A percentile compares a stretch with the other conserved stretches of the same genome.
These are phyloP conservation scores for Chalciporus chontae DNA, from an alignment of 768 basidiomycete species.

Conservation along the genomic window DNA sequence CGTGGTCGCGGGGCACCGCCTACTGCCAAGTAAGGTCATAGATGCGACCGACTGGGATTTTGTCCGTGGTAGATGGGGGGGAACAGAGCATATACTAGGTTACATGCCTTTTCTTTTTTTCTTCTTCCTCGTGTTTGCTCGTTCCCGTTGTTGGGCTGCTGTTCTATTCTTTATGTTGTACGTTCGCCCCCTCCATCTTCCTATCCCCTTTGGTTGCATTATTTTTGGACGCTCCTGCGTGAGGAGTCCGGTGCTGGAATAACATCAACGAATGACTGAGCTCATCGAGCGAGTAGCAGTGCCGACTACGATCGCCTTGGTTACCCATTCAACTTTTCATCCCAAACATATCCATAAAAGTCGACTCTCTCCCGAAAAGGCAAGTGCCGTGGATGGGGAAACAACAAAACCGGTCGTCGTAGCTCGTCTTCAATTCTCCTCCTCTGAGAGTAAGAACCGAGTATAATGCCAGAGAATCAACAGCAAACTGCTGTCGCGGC, in stretches of 20 bases:
- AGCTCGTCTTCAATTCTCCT: too few species aligned
- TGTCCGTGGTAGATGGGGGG: background rate
- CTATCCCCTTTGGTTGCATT: slow-evolving; percentile 13
- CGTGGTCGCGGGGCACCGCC: slow-evolving; percentile 40
- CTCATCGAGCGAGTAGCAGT: too few species aligned
- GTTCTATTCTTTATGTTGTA: slow-evolving; percentile 15
- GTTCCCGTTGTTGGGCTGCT: background rate
- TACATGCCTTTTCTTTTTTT: slow-evolving; percentile 14
- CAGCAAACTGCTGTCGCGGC: background rate
- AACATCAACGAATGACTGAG: slow-evolving; percentile 1
- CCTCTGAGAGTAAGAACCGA: background rate
- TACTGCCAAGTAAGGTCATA: slow-evolving; percentile 21
- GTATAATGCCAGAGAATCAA: background rate
- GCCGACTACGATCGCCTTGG: slow-evolving; percentile 1
- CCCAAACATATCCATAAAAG: background rate
- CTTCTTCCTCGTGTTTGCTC: slow-evolving; percentile 3
- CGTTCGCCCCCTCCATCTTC: slow-evolving; percentile 1
- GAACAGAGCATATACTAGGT: slow-evolving; percentile 8
- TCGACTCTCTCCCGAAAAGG: background rate
- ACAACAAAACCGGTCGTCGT: background rate
- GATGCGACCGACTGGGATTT: slow-evolving; percentile 1
- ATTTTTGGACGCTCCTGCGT: slow-evolving; percentile 21
- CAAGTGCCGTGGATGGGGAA: background rate
- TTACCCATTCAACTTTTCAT: background rate
- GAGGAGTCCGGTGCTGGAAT: slow-evolving; percentile 22